Percentiles rank a stretch among this genome's conserved stretches.
These are phyloP conservation scores for Hypsizygus ulmarius DNA, from an alignment of 1,284 basidiomycete genomes.

Conservation along the genomic window DNA sequence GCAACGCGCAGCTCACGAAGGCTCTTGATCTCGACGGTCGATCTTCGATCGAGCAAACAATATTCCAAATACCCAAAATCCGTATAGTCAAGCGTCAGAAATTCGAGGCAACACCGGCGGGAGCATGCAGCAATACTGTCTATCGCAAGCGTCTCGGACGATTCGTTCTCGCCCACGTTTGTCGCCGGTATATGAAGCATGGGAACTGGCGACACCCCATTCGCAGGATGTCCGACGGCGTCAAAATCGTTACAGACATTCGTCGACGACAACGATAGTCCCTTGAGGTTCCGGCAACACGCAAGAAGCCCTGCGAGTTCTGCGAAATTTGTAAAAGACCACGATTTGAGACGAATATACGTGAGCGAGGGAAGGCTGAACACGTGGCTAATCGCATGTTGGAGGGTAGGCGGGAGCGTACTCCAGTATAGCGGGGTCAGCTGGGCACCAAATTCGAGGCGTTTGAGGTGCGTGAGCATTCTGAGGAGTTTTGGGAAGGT, in stretches of 20 bases:
- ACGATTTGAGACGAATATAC: constrained; percentile 37
- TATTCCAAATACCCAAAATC: constrained; percentile 33
- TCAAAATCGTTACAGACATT: constrained; percentile 26
- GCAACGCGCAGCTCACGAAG: constrained; percentile 41
- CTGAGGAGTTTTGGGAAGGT: constrained; percentile 35
- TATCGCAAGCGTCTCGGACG: neutral
- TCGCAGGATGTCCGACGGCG: constrained; percentile 5
- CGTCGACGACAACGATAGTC: constrained; percentile 33
- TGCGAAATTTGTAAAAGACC: constrained; percentile 35
- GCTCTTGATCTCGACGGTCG: constrained; percentile 31
- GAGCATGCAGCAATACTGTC: neutral
- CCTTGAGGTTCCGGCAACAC: constrained; percentile 32
- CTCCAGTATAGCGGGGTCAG: constrained; percentile 34
- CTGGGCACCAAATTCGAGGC: constrained; percentile 36
- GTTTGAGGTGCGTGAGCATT: constrained; percentile 33
- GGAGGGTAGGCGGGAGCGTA: constrained; percentile 31
- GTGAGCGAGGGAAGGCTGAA: constrained; percentile 31
- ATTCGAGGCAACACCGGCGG: constrained; percentile 27
- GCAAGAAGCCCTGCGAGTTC: constrained; percentile 32
- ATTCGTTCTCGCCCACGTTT: neutral
- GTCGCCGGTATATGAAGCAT: neutral
- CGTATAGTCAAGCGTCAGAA: constrained; percentile 39
- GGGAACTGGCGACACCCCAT: constrained; percentile 5
- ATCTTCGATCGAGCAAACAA: constrained; percentile 35
- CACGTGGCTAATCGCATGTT: constrained; percentile 31